Base-by-base conservation (phyloP, 805 yeast genomes). In the Suhomyces tanzawaensis region DNA sequence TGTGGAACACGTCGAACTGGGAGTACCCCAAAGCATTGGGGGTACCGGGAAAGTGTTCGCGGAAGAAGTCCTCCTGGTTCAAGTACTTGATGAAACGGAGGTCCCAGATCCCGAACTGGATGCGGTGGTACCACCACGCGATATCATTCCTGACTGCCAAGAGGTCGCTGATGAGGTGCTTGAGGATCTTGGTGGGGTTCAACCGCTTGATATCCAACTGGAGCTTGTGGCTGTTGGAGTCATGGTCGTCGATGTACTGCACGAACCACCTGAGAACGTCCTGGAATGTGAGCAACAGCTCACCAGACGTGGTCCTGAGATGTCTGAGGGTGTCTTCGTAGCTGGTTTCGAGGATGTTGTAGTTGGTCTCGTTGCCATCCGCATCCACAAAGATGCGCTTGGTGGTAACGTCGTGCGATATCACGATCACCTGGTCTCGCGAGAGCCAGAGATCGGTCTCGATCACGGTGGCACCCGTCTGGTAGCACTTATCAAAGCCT, bases 361-460 rank as follows among this genome's bases (percentile, higher is more conserved):
- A 63, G 42, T 65, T 54, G 8, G 72, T 49, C 16, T 58, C 61
- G 8, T 58, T 44, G 6, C 72, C 72, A 32, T 64, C 48, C 5
- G 47, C 49, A 40, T 59, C 62, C 23, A 58, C 58, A 42, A 66
- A 69, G 12, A 63, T 52, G 13, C 74, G 47, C 25, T 64, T 62
- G 23, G 74, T 69, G 39, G 44, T 56, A 7, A 47, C 55, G 43
- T 69, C 74, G 45, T 69, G 74, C 3, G 68, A 63, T 3, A 69
- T 60, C 12, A 69, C 64, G 39, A 67, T 43, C 17, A 62, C 65
- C 11, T 58, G 49, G 48, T 69, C 74, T 18, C 47, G 45, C 16
- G 70, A 54, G 26, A 65, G 44, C 67, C 71, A 66, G 32, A 66
- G 51, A 45, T 69, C 74, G n/a, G 74, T 69, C 39, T 69, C 74